These are phyloP conservation scores for Colletotrichum euphorbiae DNA, from an alignment of 2,329 filamentous ascomycete species.

Conservation along the genomic window DNA sequence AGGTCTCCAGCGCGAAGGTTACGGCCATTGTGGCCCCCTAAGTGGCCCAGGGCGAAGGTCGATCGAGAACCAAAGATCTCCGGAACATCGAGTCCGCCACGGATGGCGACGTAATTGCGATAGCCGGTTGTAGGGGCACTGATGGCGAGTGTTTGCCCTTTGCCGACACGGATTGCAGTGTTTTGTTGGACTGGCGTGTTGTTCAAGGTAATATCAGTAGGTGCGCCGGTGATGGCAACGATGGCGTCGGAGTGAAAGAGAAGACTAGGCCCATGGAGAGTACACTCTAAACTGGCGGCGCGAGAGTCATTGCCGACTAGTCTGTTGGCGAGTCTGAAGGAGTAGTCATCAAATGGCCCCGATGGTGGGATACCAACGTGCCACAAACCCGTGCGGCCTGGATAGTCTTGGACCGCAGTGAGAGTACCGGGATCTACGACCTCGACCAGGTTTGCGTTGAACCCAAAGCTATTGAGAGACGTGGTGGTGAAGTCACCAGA, in stretches of 20 bases:
- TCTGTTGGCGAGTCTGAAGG: constrained; percentile 50
- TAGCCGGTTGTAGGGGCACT: constrained; percentile 46
- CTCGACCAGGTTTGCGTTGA: constrained; percentile 48
- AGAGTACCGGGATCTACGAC: constrained; percentile 50
- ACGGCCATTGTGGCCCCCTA: constrained; percentile 51
- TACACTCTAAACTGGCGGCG: constrained; percentile 51
- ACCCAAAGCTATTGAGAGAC: constrained; percentile 47
- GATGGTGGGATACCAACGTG: constrained; percentile 54
- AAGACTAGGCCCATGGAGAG: constrained; percentile 49
- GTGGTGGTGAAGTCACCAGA: constrained; percentile 49
- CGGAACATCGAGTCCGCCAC: constrained; percentile 50
- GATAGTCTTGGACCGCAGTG: constrained; percentile 56
- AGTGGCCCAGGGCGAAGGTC: constrained; percentile 48
- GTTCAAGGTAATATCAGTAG: constrained; percentile 45
- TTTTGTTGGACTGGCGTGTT: constrained; percentile 40
- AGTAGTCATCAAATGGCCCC: constrained; percentile 56
- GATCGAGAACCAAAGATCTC: constrained; percentile 48
- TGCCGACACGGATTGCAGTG: constrained; percentile 42
- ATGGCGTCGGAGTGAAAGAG: constrained; percentile 49
- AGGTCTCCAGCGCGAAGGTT: constrained; percentile 48
- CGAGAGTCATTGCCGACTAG: constrained; percentile 48
- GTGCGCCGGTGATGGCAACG: constrained; percentile 50
- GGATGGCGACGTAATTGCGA: constrained; percentile 50
- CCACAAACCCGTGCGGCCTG: constrained; percentile 52
- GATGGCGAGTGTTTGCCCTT: constrained; percentile 45